These are phyloP conservation scores for Panicum miliaceum DNA, from an alignment of 176 grass and related monocot species.

Conservation along the genomic window DNA sequence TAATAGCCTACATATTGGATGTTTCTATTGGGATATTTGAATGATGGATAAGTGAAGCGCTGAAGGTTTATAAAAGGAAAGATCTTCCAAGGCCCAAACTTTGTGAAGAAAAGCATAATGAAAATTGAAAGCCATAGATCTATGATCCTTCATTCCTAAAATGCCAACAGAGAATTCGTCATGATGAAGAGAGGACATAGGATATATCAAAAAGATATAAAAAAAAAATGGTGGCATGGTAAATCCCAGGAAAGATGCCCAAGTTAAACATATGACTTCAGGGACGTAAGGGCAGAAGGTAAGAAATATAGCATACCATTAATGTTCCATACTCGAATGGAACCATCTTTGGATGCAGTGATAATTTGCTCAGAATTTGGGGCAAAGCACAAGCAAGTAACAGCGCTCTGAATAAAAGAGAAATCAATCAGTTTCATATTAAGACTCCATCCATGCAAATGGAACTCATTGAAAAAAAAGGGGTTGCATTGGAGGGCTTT, in stretches of 20 bases:
- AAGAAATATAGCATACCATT: constrained; percentile 65
- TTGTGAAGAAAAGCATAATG: background rate
- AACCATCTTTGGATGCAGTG: constrained; percentile 93
- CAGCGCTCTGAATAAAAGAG: constrained; percentile 68
- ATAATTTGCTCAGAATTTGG: constrained; percentile 86
- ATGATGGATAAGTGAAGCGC: constrained; percentile 5
- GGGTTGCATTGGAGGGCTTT: background rate
- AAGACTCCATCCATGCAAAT: background rate
- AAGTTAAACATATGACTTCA: background rate
- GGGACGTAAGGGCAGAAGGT: background rate
- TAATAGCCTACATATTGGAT: background rate
- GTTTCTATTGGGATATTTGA: constrained; percentile 1
- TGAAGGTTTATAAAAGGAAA: background rate
- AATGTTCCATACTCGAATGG: constrained; percentile 92
- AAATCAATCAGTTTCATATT: constrained; percentile 16
- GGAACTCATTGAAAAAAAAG: background rate
- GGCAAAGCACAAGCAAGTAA: constrained; percentile 81
- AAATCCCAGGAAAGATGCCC: background rate
- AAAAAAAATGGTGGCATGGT: background rate
- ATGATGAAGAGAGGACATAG: background rate
- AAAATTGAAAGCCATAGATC: constrained; percentile 15
- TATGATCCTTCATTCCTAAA: constrained; percentile 14
- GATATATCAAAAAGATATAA: background rate
- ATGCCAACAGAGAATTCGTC: background rate
- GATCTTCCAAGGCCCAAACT: background rate